A percentile compares a stretch with the other conserved stretches of the same genome.
These are phyloP conservation scores for Spathaspora sp. DNA, from an alignment of 805 yeast species.

Conservation along the genomic window DNA sequence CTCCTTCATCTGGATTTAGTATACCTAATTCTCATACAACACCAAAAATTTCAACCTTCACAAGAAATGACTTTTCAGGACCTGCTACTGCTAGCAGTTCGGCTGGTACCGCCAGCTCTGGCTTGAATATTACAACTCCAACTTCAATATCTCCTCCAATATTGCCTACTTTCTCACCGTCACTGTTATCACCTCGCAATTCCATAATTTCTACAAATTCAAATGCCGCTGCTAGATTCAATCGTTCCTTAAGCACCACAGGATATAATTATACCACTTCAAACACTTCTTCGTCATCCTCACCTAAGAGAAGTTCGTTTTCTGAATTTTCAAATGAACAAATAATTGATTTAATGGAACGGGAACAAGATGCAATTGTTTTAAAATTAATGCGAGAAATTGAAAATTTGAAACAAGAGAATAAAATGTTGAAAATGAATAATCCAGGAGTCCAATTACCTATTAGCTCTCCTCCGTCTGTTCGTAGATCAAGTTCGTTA, in stretches of 20 bases:
- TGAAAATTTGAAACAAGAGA: slow-evolving; percentile 49
- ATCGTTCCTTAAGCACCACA: slow-evolving; percentile 1
- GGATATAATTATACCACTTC: background rate
- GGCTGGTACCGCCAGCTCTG: background rate
- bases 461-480: background rate
- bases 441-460: slow-evolving; percentile 1
- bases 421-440: slow-evolving; percentile 16
- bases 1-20: background rate
- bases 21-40: background rate
- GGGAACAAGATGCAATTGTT: slow-evolving; percentile 75
- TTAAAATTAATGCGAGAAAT: slow-evolving; percentile 64
- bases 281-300: slow-evolving; percentile 1
- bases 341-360: slow-evolving; percentile 59
- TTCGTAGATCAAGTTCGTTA: slow-evolving; percentile 6
- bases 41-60: background rate
- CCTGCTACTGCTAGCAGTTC: background rate
- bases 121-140: background rate
- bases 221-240: background rate
- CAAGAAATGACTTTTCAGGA: background rate
- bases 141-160: slow-evolving; percentile 1
- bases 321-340: slow-evolving; percentile 32
- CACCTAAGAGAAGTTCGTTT: slow-evolving; percentile 3
- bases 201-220: slow-evolving; percentile 1
- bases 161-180: slow-evolving; percentile 1
- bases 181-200: slow-evolving; percentile 9